These are phyloP conservation scores for Stagonosporopsis vannaccii DNA, from an alignment of 2,329 filamentous ascomycete genomes.

Conservation along the genomic window DNA sequence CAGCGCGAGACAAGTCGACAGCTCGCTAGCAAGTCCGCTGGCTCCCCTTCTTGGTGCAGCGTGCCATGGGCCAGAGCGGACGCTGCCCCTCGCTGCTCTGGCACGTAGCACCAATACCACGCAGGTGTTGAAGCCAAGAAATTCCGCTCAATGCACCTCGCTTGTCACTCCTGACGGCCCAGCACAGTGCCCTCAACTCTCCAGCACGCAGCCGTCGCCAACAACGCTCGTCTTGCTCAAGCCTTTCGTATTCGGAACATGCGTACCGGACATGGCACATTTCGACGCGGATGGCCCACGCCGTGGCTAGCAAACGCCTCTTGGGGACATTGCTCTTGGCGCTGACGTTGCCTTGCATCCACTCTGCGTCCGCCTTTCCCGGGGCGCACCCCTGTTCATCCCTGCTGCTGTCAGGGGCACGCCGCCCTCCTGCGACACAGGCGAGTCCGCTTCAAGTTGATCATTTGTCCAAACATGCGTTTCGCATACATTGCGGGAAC, in stretches of 20 bases:
- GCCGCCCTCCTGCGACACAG: constrained; percentile 2
- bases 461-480: constrained; percentile 10
- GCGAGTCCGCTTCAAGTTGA: not conserved
- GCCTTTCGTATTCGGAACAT: constrained; percentile 4
- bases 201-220: not conserved
- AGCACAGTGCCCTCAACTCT: not conserved
- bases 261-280: constrained; percentile 5
- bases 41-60: not conserved
- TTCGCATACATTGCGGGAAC: constrained; percentile 10
- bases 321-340: constrained; percentile 4
- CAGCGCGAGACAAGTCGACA: constrained; percentile 5
- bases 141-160: constrained; percentile 11
- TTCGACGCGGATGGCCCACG: not conserved
- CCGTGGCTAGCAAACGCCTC: constrained; percentile 5
- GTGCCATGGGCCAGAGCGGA: not conserved
- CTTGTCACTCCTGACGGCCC: not conserved
- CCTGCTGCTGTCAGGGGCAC: constrained; percentile 11
- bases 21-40: not conserved
- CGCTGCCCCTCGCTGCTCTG: constrained; percentile 13
- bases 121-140: constrained; percentile 16
- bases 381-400: constrained; percentile 5
- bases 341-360: constrained; percentile 9
- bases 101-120: constrained; percentile 19
- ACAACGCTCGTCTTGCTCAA: not conserved
- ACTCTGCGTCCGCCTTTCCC: constrained; percentile 2